Evolutionary conservation across 768 basidiomycete species (phyloP), one percentile per base, ranked within the genome.

Genomic region (Steccherinum ochraceum): DNA sequence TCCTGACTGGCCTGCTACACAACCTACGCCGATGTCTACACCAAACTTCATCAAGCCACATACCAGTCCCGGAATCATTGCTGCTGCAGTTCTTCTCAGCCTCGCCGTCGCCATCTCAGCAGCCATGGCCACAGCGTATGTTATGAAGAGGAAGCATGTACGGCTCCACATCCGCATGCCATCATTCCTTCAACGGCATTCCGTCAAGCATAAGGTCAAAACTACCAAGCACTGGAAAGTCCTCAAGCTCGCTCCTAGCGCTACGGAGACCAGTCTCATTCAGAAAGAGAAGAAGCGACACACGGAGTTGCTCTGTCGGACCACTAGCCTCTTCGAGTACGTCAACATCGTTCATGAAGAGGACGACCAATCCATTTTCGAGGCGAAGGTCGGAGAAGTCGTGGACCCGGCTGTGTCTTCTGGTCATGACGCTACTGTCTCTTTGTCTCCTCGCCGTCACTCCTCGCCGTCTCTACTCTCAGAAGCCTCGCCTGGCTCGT

Each of bases 61-160:
- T 24, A 46, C 42, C 39, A 52, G 52, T 48, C 16, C 16, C 10
- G 51, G 48, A 12, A 24, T 55, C n/a, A 44, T 56, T n/a, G 49
- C 51, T 23, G 46, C 23, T 7, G 53, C 48, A 2, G 19, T 55
- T 2, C 26, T 55, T 3, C 42, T 45, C 3, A 46, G 45, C 43
- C 25, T 39, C 4, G 30, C 46, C 24, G 24, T 52, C 18, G 42
- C 39, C 27, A 13, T 56, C 47, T n/a, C 39, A 16, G 44, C 48
- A n/a, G 48, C 30, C 11, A 7, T 47, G 41, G 19, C 18, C 19
- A 23, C 21, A 5, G 18, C 19, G 10, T 7, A 10, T 19, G 10
- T 43, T 5, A 43, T 43, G n/a, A 43, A 43, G 21, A 43, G 18
- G n/a, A 43, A 43, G 16, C 41, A 18, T 10, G 19, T 43, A 5